Conservation (phyloP, 2,329 filamentous ascomycete genomes). For the Ceratocystiopsis brevicomis region DNA sequence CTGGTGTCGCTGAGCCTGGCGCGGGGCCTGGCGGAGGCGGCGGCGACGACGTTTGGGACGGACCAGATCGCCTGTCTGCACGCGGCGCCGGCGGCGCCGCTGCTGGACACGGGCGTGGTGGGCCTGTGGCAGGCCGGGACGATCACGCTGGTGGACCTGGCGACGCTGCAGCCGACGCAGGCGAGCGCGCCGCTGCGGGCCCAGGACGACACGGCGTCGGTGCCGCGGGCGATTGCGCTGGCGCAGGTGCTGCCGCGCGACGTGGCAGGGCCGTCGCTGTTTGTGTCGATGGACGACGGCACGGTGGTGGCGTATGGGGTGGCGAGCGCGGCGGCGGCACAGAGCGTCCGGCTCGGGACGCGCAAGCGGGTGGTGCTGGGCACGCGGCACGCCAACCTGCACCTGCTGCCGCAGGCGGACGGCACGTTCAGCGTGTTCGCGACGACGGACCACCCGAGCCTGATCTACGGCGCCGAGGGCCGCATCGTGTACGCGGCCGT, state of each 20-base stretch:
- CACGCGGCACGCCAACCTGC: constrained; percentile 66
- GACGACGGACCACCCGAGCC: constrained; percentile 79
- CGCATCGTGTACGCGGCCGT: constrained; percentile 85
- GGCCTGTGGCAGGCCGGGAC: constrained; percentile 78
- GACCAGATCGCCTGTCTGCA: constrained; percentile 78
- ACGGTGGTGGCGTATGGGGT: constrained; percentile 65
- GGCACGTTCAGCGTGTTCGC: constrained; percentile 66
- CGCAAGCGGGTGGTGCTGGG: constrained; percentile 73
- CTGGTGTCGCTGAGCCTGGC: constrained; percentile 50
- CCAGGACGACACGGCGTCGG: constrained; percentile 48
- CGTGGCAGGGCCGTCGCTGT: constrained; percentile 47
- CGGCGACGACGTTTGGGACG: constrained; percentile 40
- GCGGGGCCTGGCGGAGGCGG: constrained; percentile 35
- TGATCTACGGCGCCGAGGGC: constrained; percentile 80
- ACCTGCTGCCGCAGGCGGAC: constrained; percentile 50
- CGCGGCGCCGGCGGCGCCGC: constrained; percentile 35
- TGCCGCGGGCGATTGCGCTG: constrained; percentile 66
- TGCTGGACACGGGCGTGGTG: constrained; percentile 51
- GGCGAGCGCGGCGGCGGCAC: constrained; percentile 22
- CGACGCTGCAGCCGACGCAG: constrained; percentile 40
- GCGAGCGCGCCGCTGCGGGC: constrained; percentile 42
- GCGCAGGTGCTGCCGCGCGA: constrained; percentile 53
- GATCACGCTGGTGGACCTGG: constrained; percentile 54
- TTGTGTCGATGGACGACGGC: constrained; percentile 84
- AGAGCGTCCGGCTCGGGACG: constrained; percentile 38